Percentiles rank a stretch among this genome's conserved stretches.
Conservation (phyloP, 768 basidiomycete species). For the Mycena metata region DNA sequence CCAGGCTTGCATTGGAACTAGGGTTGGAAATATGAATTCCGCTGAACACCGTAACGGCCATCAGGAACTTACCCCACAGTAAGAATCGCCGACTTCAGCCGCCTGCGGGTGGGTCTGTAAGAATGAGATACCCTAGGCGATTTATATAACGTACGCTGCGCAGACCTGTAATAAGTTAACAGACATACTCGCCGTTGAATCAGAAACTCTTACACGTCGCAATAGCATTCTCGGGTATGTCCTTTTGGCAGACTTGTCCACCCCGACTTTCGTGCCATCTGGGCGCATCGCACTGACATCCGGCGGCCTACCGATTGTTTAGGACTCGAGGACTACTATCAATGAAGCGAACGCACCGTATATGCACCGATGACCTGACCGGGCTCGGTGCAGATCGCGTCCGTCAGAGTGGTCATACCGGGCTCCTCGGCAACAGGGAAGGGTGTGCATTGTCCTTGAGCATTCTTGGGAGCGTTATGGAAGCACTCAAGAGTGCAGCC, state of each 20-base stretch:
- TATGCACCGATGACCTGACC: constrained; percentile 5
- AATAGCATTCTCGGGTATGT: not conserved
- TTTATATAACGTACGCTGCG: too few relatives aligned
- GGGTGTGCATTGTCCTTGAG: not conserved
- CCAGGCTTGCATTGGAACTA: constrained; percentile 12
- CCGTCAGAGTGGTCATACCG: not conserved
- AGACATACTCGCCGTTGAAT: too few relatives aligned
- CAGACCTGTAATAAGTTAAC: too few relatives aligned
- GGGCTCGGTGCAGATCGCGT: not conserved
- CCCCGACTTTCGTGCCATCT: not conserved
- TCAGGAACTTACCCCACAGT: not conserved
- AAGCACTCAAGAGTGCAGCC: not conserved
- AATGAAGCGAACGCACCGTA: not conserved
- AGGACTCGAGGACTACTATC: not conserved
- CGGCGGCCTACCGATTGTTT: not conserved
- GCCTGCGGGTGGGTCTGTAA: not conserved
- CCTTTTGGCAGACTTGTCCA: not conserved
- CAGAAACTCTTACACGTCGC: not conserved
- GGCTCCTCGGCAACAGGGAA: not conserved
- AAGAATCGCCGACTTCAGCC: constrained; percentile 1
- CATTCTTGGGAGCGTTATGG: not conserved
- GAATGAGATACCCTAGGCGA: not conserved
- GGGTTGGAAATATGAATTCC: not conserved
- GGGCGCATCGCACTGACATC: not conserved
- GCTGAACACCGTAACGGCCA: too few relatives aligned